Percentiles rank a stretch among this genome's conserved stretches.
Conservation (phyloP, 129 eudicot species). For the Solidago caesia region DNA sequence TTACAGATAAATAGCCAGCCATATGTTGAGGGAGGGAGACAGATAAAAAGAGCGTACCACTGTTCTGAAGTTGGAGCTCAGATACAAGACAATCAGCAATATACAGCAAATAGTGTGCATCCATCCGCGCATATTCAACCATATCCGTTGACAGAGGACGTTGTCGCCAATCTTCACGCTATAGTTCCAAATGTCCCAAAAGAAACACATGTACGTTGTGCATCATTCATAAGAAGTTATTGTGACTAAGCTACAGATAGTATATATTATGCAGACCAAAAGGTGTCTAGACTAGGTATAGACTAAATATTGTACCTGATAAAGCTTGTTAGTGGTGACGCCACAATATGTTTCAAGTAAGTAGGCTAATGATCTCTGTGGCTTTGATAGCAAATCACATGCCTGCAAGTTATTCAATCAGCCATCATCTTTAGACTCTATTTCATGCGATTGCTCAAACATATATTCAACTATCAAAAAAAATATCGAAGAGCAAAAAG, state of each 20-base stretch:
- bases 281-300: not conserved
- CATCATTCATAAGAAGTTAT: not conserved
- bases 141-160: conserved; percentile 89
- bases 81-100: conserved; percentile 68
- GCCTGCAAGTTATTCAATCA: conserved; percentile 55
- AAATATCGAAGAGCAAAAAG: conserved; percentile 3
- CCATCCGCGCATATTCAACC: conserved; percentile 86
- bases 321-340: conserved; percentile 67
- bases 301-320: conserved; percentile 54
- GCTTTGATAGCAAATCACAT: conserved; percentile 81
- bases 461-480: not conserved
- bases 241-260: not conserved
- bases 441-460: not conserved
- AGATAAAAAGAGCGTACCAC: conserved; percentile 44
- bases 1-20: not conserved
- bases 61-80: conserved; percentile 62
- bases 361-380: conserved; percentile 89
- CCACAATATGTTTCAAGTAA: conserved; percentile 86
- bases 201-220: not conserved
- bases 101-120: conserved; percentile 84
- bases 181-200: conserved; percentile 16
- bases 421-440: conserved; percentile 1
- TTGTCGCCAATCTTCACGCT: conserved; percentile 98
- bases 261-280: not conserved
- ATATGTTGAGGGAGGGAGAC: not conserved